A percentile compares a stretch with the other conserved stretches of the same genome.
These are phyloP conservation scores for Paramecium biaurelia DNA, from an alignment of 73 alveolate genomes.

Conservation along the genomic window DNA sequence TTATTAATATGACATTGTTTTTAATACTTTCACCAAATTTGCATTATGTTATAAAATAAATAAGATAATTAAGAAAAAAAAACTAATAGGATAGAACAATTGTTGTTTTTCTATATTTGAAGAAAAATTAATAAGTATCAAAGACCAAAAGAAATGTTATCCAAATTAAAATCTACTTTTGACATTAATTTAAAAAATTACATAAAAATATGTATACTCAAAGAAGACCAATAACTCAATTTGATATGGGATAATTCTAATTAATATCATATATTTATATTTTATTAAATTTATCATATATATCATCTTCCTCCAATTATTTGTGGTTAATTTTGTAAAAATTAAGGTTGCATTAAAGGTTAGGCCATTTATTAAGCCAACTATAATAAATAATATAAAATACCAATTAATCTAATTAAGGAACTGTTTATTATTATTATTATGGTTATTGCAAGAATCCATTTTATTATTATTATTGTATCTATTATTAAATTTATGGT, in stretches of 20 bases:
- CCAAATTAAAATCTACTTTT: background rate
- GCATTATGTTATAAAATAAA: background rate
- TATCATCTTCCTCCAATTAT: background rate
- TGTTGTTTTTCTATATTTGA: too few relatives aligned
- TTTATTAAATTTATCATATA: background rate
- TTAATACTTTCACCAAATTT: background rate
- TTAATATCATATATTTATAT: background rate
- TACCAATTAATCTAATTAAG: slow-evolving; percentile 5
- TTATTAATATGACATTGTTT: background rate
- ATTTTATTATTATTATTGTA: background rate
- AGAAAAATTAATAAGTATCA: background rate
- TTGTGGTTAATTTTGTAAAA: background rate
- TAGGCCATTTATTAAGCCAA: slow-evolving; percentile 14
- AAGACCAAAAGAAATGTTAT: background rate
- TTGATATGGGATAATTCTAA: too few relatives aligned
- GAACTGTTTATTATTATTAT: background rate
- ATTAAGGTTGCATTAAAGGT: background rate
- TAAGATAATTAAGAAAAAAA: slow-evolving; percentile 29
- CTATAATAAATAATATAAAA: background rate
- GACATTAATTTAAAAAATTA: background rate
- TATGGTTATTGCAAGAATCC: background rate
- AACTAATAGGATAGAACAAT: background rate
- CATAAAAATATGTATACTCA: background rate
- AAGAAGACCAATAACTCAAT: too few relatives aligned
- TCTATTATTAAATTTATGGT: background rate